A percentile compares a stretch with the other conserved stretches of the same genome.
Evolutionary conservation across 768 basidiomycete genomes (phyloP).

Genomic region (Lentinula detonsa): DNA sequence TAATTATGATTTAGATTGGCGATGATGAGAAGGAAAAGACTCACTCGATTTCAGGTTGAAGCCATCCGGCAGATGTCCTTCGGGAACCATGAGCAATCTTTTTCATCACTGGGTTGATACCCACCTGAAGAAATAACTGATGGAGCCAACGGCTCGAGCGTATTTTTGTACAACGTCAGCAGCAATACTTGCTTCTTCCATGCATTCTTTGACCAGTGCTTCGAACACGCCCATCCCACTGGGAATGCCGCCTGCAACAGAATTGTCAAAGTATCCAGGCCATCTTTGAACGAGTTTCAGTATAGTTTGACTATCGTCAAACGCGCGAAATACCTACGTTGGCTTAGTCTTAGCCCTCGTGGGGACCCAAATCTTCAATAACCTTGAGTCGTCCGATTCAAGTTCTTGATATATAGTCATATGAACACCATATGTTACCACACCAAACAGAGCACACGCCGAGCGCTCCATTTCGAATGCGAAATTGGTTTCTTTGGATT

Average conservation of each 20-base stretch:
- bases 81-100: background rate
- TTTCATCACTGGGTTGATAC: background rate
- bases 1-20: conserved; percentile 18
- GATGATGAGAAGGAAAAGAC: conserved; percentile 14
- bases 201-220: conserved; percentile 82
- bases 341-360: conserved; percentile 81
- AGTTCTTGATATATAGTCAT: conserved; percentile 65
- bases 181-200: conserved; percentile 85
- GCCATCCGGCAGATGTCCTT: conserved; percentile 64
- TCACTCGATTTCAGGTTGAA: conserved; percentile 85
- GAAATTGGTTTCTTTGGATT: conserved; percentile 43
- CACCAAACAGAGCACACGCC: conserved; percentile 83
- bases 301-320: background rate
- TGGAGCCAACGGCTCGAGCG: conserved; percentile 55
- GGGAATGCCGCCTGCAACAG: conserved; percentile 83
- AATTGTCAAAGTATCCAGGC: conserved; percentile 87
- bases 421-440: conserved; percentile 91
- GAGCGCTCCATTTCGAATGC: conserved; percentile 89
- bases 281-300: conserved; percentile 38
- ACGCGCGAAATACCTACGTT: conserved; percentile 51
- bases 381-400: conserved; percentile 21
- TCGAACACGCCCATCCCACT: conserved; percentile 69
- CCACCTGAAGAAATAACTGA: conserved; percentile 81
- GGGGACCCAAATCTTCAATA: conserved; percentile 79
- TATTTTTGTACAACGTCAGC: conserved; percentile 57